Base-by-base conservation (phyloP, 108 stramenopile genomes). In the Cyclostephanos invisitatus region DNA sequence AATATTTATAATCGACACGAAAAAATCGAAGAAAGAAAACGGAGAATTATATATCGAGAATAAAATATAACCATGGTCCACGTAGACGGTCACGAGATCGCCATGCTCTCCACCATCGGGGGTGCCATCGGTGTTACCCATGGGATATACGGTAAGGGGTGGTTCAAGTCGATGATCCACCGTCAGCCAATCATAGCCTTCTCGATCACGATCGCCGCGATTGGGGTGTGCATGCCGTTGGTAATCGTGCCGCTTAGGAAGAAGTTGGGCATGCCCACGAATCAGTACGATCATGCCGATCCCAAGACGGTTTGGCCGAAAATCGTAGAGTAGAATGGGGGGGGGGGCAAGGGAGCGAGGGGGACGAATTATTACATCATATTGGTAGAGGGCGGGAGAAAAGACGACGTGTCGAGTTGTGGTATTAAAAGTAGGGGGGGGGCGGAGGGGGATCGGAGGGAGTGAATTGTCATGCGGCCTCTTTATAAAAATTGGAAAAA, bases 11-110 rank as follows among this genome's bases (percentile, higher is more conserved):
- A 3, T 15, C 17, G 44, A 46, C 44, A 14, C 32, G 32, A 32
- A 32, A 32, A 32, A 32, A 32, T 32, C 32, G 32, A 32, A 32
- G 32, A 32, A 32, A 4, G 4, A 32, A 32, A 32, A 3, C 2
- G 4, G 2, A 32, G 9, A 14, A 58, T 2, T 28, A 67, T 21
- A 54, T 35, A 67, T 32, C 21, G 7, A 60, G 20, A 70, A 14
- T 40, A 61, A 21, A 42, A 70, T 29, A 72, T 3, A 64, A 67
- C 63, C 27, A 86, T 90, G 91, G 85, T 85, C 0, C 85, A 78
- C 49, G 77, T 87, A 55, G 92, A 93, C 72, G 92, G 92, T 72
- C 92, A 93, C 89, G 92, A 93, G 76, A 70, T 91, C 46, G 85
- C 84, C 50, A 81, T 91, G 24, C 56, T 91, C 46, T 76, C 86